Evolutionary conservation across 192 early-diverging fungal genomes (phyloP), one percentile per base, ranked within the genome.

Genomic region (Phlyctochytrium arcticum): DNA sequence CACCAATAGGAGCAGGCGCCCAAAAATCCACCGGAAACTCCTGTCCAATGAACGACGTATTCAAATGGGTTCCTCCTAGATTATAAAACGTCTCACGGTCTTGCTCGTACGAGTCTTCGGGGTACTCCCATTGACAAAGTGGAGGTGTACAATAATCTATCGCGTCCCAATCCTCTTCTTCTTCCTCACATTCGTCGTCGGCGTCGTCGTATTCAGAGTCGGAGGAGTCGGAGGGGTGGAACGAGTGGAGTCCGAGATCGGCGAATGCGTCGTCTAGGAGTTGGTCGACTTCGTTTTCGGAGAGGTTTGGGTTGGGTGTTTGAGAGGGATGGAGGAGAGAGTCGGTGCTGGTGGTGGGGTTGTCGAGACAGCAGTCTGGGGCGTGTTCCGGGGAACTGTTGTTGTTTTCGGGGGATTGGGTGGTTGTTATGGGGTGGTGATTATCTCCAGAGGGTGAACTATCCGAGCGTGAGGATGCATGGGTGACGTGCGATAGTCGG

Each of bases 241-340:
- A n/a, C n/a, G n/a, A n/a, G 39, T 44, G 15, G 26, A 32, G 27
- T 0, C 1, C 34, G 0, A 58, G 57, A 4, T 58, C 57, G 5
- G 57, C 57, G 35, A 58, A 58, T 23, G 35, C 57, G 15, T 58
- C 57, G 29, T 58, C 57, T 21, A 58, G 57, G 3, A 58, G 19
- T 6, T 46, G 4, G 12, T 58, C 57, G 10, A 58, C 32, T 0
- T 58, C 57, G 8, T 17, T 17, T 1, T 57, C 57, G 2, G n/a
- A n/a, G n/a, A n/a, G n/a, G n/a, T n/a, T n/a, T n/a, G n/a, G n/a
- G n/a, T n/a, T n/a, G n/a, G n/a, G n/a, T n/a, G n/a, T n/a, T n/a
- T n/a, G n/a, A n/a, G n/a, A n/a, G n/a, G n/a, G n/a, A n/a, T n/a
- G n/a, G n/a, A n/a, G n/a, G n/a, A n/a, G n/a, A n/a, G n/a, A n/a